A percentile compares a stretch with the other conserved stretches of the same genome.
phyloP scores from a whole-genome alignment of 1,284 basidiomycete genomes.

The Tremellales sp. region DNA sequence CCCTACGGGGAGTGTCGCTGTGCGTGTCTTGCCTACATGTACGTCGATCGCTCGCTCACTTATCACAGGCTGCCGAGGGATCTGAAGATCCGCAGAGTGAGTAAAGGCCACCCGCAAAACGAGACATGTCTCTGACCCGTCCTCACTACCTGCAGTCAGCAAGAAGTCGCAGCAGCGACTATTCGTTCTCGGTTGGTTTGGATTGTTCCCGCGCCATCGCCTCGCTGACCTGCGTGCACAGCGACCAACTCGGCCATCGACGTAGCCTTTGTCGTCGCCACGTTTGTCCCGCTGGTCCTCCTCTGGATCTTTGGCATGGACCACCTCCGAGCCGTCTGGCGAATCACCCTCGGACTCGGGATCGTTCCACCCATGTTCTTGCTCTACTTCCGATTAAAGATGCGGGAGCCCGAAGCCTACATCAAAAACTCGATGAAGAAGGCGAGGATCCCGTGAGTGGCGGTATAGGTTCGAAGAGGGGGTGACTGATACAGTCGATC shows the following conservation, averaged over 20 bases:
- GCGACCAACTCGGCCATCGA: conserved; percentile 78
- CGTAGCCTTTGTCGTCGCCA: conserved; percentile 74
- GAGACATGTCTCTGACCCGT: background rate
- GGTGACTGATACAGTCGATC: too few species aligned
- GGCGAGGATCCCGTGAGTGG: conserved; percentile 46
- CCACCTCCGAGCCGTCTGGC: conserved; percentile 82
- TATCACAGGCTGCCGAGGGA: conserved; percentile 69
- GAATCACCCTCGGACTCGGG: conserved; percentile 83
- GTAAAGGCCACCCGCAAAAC: conserved; percentile 44
- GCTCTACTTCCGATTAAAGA: conserved; percentile 79
- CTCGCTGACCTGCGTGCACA: conserved; percentile 1
- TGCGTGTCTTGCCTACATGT: background rate
- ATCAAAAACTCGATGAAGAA: conserved; percentile 60
- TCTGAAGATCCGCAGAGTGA: conserved; percentile 61
- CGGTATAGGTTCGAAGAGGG: background rate
- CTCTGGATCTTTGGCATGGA: conserved; percentile 81
- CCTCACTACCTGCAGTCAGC: conserved; percentile 51
- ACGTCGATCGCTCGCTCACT: background rate
- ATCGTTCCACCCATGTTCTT: conserved; percentile 71
- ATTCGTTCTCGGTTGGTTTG: conserved; percentile 67
- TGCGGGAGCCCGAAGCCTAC: conserved; percentile 63
- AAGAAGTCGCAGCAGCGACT: conserved; percentile 79
- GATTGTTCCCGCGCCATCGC: background rate
- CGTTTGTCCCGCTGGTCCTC: conserved; percentile 78
- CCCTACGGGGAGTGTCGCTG: conserved; percentile 82